Evolutionary conservation across 2,329 filamentous ascomycete genomes (phyloP), one percentile per base, ranked within the genome.

Genomic region (Phyllosticta citribraziliensis): DNA sequence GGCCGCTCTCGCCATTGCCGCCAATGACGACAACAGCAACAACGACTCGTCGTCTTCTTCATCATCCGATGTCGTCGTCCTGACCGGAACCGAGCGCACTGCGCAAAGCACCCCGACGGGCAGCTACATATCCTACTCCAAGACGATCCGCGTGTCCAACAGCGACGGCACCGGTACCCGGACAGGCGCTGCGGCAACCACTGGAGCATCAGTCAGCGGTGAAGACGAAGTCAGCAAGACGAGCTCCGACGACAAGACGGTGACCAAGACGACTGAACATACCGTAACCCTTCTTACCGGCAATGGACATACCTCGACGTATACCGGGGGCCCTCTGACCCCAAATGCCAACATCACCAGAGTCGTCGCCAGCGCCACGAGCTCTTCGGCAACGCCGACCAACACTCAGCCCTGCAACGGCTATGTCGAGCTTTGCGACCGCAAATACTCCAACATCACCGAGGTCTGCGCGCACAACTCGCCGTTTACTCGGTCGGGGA

Each of bases 401-500:
- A 76, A 76, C 61, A 75, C 74, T 1, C 74, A 75, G 58, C 67
- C 74, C n/a, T 76, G 74, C 66, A 76, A 76, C 65, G 71, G 71
- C 65, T 75, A 74, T 59, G 65, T 69, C 30, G 74, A 76, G 63
- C 71, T 75, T 58, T 76, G 74, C 66, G 65, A 66, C 5, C 66
- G 74, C 22, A 70, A 69, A 58, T 76, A 75, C 63, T 73, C 72
- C 27, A 75, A 75, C 62, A 74, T 76, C 55, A 75, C 74, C n/a
- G 69, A 75, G 64, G 72, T 76, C 35, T 70, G 68, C 56, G 73
- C 74, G 10, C 74, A 76, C 64, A 76, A 75, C 64, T 74, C 70
- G 14, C 72, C 73, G 2, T 76, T 75, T 62, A 67, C 67, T 1
- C 57, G 60, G 54, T 64, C 67, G 61, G 69, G 68, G 58, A 76